phyloP scores from a whole-genome alignment of 352 stramenopile genomes.

The Globisporangium solare region DNA sequence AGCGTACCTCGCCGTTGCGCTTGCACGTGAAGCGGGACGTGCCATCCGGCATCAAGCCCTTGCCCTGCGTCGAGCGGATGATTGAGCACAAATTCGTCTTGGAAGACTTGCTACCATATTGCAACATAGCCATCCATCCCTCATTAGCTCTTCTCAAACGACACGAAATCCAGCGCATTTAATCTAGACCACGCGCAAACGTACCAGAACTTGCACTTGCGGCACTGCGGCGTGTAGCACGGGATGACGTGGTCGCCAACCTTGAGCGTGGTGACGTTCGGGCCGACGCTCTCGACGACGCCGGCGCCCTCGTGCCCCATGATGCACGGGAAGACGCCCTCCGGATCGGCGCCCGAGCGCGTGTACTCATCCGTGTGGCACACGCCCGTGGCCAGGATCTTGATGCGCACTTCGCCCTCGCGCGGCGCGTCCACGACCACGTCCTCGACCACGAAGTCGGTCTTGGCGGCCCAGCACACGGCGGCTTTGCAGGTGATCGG shows the following conservation, averaged over 20 bases:
- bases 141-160: not conserved
- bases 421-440: conserved; percentile 66
- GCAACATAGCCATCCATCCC: not conserved
- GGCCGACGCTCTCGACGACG: conserved; percentile 79
- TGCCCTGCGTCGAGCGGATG: conserved; percentile 76
- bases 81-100: conserved; percentile 87
- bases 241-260: conserved; percentile 93
- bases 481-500: conserved; percentile 88
- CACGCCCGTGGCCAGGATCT: conserved; percentile 80
- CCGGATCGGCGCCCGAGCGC: conserved; percentile 68
- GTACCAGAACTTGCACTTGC: conserved; percentile 86
- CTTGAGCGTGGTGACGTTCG: conserved; percentile 73
- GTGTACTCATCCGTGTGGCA: conserved; percentile 89
- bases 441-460: conserved; percentile 79
- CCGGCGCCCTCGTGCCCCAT: conserved; percentile 85
- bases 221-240: conserved; percentile 93
- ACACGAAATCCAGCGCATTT: too few relatives aligned
- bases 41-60: conserved; percentile 76
- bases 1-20: conserved; percentile 59
- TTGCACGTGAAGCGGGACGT: conserved; percentile 86
- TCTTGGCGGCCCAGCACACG: conserved; percentile 84
- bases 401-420: conserved; percentile 75
- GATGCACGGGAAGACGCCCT: conserved; percentile 84
- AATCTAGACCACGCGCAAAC: conserved; percentile 9
- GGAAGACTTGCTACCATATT: conserved; percentile 49